Evolutionary conservation across 192 early-diverging fungal genomes (phyloP), one percentile per base, ranked within the genome.

Genomic region (Entomortierella beljakovae): DNA sequence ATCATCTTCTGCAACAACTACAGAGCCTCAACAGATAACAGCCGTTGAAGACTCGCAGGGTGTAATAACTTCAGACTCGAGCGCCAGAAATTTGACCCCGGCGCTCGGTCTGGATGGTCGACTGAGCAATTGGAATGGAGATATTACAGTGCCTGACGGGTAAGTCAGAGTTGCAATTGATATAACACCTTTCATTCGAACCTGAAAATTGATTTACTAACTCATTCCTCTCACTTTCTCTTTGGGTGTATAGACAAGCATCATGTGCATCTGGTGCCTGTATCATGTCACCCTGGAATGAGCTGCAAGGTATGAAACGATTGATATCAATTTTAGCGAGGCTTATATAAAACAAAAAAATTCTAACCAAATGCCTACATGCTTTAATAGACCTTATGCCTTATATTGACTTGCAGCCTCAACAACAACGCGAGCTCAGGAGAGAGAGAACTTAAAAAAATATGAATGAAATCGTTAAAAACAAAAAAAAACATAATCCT

Each of bases 201-300:
- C 37, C 32, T 22, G 35, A 33, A 5, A 56, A n/a, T 25, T 28
- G 52, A 13, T 25, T 2, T 11, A 1, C 32, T 34, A 54, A 56
- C 20, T 22, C 4, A 26, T 0, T 3, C 4, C 18, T 31, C 31
- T 40, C 10, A 9, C 13, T 15, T 31, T 2, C 35, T 33, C 61
- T 61, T 52, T 60, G 22, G n/a, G n/a, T n/a, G n/a, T n/a, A n/a
- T 62, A 77, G 73, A 0, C 73, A 77, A 68, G 73, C 73, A 26
- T 77, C 60, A 6, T 77, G 73, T 64, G 9, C 66, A 0, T 77
- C 73, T 18, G 73, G 66, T 0, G 66, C 65, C 1, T 77, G 73
- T 43, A 64, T 77, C 22, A 77, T 77, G 73, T 77, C 73, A 0
- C 64, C 73, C 1, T 77, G 73, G 73, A 77, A 68, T 35, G 73